A percentile compares a stretch with the other conserved stretches of the same genome.
These are phyloP conservation scores for Plantago elongata DNA, from an alignment of 257 asterid genomes.

Conservation along the genomic window DNA sequence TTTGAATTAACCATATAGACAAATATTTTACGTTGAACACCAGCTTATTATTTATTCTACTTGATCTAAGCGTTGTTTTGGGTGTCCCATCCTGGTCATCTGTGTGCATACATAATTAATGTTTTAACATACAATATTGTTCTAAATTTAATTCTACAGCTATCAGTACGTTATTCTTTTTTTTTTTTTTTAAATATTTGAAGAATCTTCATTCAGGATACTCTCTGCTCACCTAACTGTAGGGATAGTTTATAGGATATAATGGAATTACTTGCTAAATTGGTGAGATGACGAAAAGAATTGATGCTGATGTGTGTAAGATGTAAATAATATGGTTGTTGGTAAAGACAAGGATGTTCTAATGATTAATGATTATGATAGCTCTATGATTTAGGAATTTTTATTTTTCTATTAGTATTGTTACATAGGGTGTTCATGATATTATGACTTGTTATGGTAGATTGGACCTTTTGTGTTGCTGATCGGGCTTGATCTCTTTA, in stretches of 20 bases:
- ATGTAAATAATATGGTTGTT: neutral
- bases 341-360: conserved; percentile 1
- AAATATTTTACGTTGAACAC: too few species aligned
- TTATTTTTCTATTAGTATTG: too few species aligned
- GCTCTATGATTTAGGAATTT: neutral
- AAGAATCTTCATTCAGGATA: conserved; percentile 1
- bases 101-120: neutral
- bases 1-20: too few species aligned
- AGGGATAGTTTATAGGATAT: neutral
- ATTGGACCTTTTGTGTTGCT: too few species aligned
- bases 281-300: neutral
- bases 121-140: neutral
- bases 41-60: too few species aligned
- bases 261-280: neutral
- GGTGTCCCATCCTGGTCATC: too few species aligned
- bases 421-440: too few species aligned
- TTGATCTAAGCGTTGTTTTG: neutral
- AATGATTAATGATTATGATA: neutral
- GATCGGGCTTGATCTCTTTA: too few species aligned
- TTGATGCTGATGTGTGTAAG: neutral
- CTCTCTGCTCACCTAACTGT: neutral
- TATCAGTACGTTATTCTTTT: neutral
- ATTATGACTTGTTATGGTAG: too few species aligned
- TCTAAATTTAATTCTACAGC: neutral
- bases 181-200: too few species aligned